Evolutionary conservation across 2,329 filamentous ascomycete species (phyloP), one percentile per base, ranked within the genome.

Genomic region (Beauveria sp.): DNA sequence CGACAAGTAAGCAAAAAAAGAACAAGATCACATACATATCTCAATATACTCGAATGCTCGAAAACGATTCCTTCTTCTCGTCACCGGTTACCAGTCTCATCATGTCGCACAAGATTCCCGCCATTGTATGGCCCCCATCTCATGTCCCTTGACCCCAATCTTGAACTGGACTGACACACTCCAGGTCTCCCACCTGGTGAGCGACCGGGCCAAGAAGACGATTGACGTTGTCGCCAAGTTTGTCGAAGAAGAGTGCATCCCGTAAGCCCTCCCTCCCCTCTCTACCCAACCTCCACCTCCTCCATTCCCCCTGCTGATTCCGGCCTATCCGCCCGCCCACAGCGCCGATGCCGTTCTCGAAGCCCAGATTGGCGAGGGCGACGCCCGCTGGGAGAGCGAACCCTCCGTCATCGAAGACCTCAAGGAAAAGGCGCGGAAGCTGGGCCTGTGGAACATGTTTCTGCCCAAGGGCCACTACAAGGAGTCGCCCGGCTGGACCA

Each of bases 391-490:
- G 89, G 83, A 88, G 66, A 77, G 81, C 45, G 89, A 96, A 73
- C 93, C 95, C 1, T 73, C 81, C 48, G 82, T 98, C 69, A 84
- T 99, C 64, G 95, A 99, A 68, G 88, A 95, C 61, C 83, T 99
- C 69, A 98, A 98, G 83, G 80, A 77, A 66, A 90, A 92, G 75
- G 95, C 93, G 50, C 84, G 82, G 71, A 83, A 88, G 68, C 83
- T 96, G 28, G 95, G 93, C 1, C 81, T 99, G 51, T 99, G 95
- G 95, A 99, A 99, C 78, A 89, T 99, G 88, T 99, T 99, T 81
- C 77, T 99, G 68, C 91, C 95, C 66, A 93, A 90, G 79, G 92
- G 88, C 69, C 93, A 97, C 78, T 98, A 97, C 83, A 91, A 89
- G 75, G 91, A 97, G 79, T 96, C 92, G 1, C 92, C 93, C 26